These are phyloP conservation scores for Fusarium sp. DNA, from an alignment of 2,329 filamentous ascomycete species.

Conservation along the genomic window DNA sequence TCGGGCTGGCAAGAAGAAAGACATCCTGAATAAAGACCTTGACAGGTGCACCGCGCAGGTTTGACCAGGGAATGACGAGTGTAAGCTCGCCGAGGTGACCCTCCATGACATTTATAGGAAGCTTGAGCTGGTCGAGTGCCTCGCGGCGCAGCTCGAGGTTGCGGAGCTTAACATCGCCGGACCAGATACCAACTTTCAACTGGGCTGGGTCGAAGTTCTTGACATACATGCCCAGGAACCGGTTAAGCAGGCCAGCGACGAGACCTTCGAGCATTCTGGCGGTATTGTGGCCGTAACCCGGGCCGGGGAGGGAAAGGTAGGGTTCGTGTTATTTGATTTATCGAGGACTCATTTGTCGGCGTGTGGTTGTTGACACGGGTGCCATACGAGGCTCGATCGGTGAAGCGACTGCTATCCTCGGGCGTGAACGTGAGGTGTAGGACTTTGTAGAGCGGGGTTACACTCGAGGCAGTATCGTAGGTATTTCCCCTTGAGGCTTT, in stretches of 20 bases:
- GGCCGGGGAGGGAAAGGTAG: constrained; percentile 61
- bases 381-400: constrained; percentile 37
- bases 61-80: constrained; percentile 96
- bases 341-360: constrained; percentile 37
- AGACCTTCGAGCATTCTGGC: constrained; percentile 93
- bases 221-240: constrained; percentile 99
- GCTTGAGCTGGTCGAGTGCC: constrained; percentile 94
- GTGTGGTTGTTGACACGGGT: constrained; percentile 17
- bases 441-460: constrained; percentile 11
- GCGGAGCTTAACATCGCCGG: constrained; percentile 93
- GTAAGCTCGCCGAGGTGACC: constrained; percentile 94
- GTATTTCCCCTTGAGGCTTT: background rate
- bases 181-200: constrained; percentile 99
- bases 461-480: background rate
- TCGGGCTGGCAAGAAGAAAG: constrained; percentile 92
- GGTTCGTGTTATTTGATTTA: constrained; percentile 29
- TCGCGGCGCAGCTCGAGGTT: constrained; percentile 93
- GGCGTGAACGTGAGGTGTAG: background rate
- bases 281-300: constrained; percentile 72
- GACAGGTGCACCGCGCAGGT: constrained; percentile 91
- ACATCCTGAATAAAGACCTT: constrained; percentile 97
- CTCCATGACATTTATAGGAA: constrained; percentile 96
- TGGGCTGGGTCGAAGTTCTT: constrained; percentile 99
- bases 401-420: constrained; percentile 8
- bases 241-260: constrained; percentile 95